Percentiles rank a stretch among this genome's conserved stretches.
Evolutionary conservation across 495 filamentous ascomycete species (phyloP).

Genomic region (Xylaria bambusicola): DNA sequence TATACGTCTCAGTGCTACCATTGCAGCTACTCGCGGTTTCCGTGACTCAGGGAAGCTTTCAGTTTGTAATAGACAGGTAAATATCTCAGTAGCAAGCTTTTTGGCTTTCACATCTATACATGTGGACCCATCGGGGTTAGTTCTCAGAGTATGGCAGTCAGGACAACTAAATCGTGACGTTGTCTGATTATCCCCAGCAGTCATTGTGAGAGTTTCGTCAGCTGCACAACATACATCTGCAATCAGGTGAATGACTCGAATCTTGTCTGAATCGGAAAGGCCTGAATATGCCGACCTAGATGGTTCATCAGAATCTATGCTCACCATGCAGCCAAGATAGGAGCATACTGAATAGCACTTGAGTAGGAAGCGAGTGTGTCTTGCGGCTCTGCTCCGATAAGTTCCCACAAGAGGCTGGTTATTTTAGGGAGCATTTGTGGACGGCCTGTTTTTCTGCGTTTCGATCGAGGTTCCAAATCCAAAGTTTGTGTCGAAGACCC

Average conservation of each 20-base stretch:
- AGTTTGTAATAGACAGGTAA: slow-evolving; percentile 58
- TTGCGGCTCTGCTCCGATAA: slow-evolving; percentile 24
- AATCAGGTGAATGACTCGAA: slow-evolving; percentile 36
- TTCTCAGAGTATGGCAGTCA: slow-evolving; percentile 14
- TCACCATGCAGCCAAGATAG: too few relatives aligned
- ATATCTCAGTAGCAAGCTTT: slow-evolving; percentile 45
- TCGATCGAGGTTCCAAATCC: slow-evolving; percentile 28
- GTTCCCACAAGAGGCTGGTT: slow-evolving; percentile 23
- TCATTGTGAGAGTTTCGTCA: slow-evolving; percentile 34
- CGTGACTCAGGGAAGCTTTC: slow-evolving; percentile 60
- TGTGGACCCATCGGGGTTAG: neutral
- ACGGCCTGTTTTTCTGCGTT: slow-evolving; percentile 35
- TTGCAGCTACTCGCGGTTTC: slow-evolving; percentile 67
- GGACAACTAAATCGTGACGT: slow-evolving; percentile 18
- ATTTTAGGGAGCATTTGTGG: slow-evolving; percentile 19
- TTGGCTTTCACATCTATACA: slow-evolving; percentile 20
- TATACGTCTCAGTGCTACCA: slow-evolving; percentile 69
- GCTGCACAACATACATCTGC: slow-evolving; percentile 39
- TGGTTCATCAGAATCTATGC: slow-evolving; percentile 18
- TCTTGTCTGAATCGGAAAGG: slow-evolving; percentile 31
- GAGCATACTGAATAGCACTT: slow-evolving; percentile 33
- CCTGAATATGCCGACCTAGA: slow-evolving; percentile 31
- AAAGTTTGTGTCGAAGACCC: slow-evolving; percentile 10
- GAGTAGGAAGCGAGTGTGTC: slow-evolving; percentile 22
- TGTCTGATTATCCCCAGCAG: slow-evolving; percentile 7